Evolutionary conservation across 2,329 filamentous ascomycete genomes (phyloP).

Genomic region (Fusarium pininemorale): DNA sequence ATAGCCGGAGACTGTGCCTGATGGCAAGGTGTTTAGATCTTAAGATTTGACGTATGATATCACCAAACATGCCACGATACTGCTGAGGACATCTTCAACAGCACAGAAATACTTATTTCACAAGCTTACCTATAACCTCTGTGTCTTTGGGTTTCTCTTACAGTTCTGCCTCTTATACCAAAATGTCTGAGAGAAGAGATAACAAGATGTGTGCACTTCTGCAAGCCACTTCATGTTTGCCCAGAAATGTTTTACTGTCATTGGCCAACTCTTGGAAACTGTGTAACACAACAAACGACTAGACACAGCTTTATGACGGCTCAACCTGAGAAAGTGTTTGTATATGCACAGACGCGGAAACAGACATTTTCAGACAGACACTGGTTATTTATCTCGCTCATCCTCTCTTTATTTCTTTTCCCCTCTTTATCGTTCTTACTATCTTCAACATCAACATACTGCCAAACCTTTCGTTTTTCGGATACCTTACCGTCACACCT

Average conservation of each 20-base stretch:
- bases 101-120: too few species aligned
- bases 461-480: background rate
- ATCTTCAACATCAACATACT: background rate
- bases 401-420: too few species aligned
- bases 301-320: background rate
- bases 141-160: fast-evolving
- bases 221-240: background rate
- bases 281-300: background rate
- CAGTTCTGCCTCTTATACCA: too few species aligned
- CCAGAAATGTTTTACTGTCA: background rate
- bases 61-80: too few species aligned
- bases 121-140: too few species aligned
- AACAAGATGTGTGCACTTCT: background rate
- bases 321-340: background rate
- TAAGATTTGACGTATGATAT: too few species aligned
- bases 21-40: background rate
- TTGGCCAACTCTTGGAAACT: background rate
- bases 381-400: background rate
- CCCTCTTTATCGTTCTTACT: background rate
- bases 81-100: background rate
- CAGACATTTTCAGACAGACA: background rate
- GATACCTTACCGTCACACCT: fast-evolving
- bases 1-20: background rate
- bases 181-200: background rate
- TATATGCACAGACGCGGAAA: background rate